A percentile compares a stretch with the other conserved stretches of the same genome.
Evolutionary conservation across 768 basidiomycete genomes (phyloP).

Genomic region (Termitomyces eurrhizus): DNA sequence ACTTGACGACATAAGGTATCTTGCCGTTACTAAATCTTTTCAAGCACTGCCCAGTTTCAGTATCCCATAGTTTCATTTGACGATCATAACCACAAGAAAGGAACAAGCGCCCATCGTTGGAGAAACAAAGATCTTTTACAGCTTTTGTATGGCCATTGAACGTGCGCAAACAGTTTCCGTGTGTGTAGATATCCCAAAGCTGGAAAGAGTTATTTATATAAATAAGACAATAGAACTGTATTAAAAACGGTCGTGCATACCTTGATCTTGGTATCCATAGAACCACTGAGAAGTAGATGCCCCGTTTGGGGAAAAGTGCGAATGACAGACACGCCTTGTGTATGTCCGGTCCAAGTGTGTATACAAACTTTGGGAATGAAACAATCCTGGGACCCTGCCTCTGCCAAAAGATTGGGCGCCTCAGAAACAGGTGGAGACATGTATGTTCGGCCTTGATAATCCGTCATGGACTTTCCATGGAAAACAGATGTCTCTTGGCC

Average conservation of each 20-base stretch:
- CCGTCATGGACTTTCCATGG: slow-evolving; percentile 95
- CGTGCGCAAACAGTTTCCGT: slow-evolving; percentile 93
- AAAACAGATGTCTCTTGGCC: slow-evolving; percentile 94
- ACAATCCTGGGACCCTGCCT: slow-evolving; percentile 81
- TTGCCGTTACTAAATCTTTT: slow-evolving; percentile 98
- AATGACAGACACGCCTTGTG: slow-evolving; percentile 91
- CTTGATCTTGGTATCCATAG: slow-evolving; percentile 99
- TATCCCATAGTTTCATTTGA: slow-evolving; percentile 99
- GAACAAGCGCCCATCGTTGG: slow-evolving; percentile 88
- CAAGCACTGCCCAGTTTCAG: slow-evolving; percentile 96
- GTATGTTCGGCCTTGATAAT: slow-evolving; percentile 98
- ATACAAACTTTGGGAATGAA: slow-evolving; percentile 95
- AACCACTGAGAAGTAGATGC: slow-evolving; percentile 89
- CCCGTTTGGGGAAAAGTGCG: slow-evolving; percentile 91
- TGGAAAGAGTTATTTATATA: slow-evolving; percentile 28
- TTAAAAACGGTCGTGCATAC: slow-evolving; percentile 32
- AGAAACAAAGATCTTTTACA: slow-evolving; percentile 94
- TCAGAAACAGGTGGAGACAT: slow-evolving; percentile 91
- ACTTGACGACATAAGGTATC: slow-evolving; percentile 92
- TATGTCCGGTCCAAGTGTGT: slow-evolving; percentile 99
- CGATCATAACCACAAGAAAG: slow-evolving; percentile 93
- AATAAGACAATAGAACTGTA: neutral
- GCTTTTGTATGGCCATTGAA: slow-evolving; percentile 97
- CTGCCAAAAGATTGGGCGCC: slow-evolving; percentile 77
- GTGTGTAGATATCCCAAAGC: slow-evolving; percentile 98